Evolutionary conservation across 306 rosid species (phyloP).

Genomic region (Rosa rugosa): DNA sequence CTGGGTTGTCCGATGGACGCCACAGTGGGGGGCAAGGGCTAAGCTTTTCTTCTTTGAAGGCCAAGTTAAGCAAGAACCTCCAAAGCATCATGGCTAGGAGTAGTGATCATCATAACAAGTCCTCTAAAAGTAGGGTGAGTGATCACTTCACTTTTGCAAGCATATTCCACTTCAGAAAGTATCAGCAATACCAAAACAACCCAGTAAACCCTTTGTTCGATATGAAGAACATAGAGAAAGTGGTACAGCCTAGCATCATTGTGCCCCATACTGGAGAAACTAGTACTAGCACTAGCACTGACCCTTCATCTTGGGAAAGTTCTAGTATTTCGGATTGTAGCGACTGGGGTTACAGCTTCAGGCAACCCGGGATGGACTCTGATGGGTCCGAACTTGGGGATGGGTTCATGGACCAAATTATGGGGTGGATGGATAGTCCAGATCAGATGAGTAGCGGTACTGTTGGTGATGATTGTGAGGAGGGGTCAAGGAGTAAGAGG

Average conservation of each 20-base stretch:
- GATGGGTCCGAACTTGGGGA: constrained; percentile 59
- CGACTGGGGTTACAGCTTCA: constrained; percentile 51
- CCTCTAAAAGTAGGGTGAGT: constrained; percentile 78
- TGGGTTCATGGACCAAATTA: constrained; percentile 55
- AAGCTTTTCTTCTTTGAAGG: constrained; percentile 71
- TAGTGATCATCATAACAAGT: constrained; percentile 36
- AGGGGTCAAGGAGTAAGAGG: constrained; percentile 71
- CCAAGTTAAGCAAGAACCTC: constrained; percentile 75
- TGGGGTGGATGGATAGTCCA: constrained; percentile 66
- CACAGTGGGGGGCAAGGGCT: constrained; percentile 41
- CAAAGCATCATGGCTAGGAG: constrained; percentile 70
- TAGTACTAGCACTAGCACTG: constrained; percentile 5
- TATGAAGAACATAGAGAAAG: constrained; percentile 51
- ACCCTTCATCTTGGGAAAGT: constrained; percentile 47
- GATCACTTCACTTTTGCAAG: constrained; percentile 82
- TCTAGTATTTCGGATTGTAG: constrained; percentile 56
- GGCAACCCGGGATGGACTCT: constrained; percentile 46
- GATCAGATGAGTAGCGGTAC: constrained; percentile 24
- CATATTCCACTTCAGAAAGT: constrained; percentile 58
- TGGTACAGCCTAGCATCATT: constrained; percentile 81
- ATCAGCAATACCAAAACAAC: constrained; percentile 40
- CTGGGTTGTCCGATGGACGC: constrained; percentile 13
- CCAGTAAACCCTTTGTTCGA: constrained; percentile 25
- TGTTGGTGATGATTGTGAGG: constrained; percentile 9
- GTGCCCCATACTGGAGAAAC: constrained; percentile 49